These are phyloP conservation scores for Penicillium paxilli DNA, from an alignment of 495 filamentous ascomycete species.

Conservation along the genomic window DNA sequence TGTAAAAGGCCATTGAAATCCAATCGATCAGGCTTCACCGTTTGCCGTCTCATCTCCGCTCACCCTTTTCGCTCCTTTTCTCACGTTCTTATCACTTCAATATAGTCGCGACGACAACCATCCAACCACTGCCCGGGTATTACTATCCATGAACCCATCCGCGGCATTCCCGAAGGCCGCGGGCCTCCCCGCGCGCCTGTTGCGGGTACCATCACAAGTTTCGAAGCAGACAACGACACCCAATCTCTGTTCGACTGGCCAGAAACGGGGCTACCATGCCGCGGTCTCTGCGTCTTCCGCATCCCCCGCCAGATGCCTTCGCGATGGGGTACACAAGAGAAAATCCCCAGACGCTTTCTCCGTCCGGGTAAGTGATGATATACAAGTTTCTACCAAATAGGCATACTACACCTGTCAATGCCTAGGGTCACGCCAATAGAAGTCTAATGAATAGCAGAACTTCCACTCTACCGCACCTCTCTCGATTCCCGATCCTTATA, in stretches of 20 bases:
- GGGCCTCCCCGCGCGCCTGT: conserved; percentile 44
- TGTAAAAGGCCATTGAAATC: conserved; percentile 8
- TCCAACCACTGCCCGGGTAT: conserved; percentile 18
- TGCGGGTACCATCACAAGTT: conserved; percentile 41
- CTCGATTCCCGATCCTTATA: conserved; percentile 78
- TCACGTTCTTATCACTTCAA: background rate
- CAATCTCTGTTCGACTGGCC: conserved; percentile 20
- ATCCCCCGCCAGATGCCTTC: conserved; percentile 24
- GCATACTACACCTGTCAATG: background rate
- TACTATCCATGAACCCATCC: conserved; percentile 41
- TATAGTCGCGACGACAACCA: conserved; percentile 3
- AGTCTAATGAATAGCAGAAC: conserved; percentile 42
- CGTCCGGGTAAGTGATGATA: conserved; percentile 31
- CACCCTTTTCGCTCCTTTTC: background rate
- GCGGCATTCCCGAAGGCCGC: conserved; percentile 47
- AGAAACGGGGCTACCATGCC: conserved; percentile 33
- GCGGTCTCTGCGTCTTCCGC: conserved; percentile 17
- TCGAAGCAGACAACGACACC: conserved; percentile 29
- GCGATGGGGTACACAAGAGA: conserved; percentile 24
- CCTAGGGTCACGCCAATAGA: no score
- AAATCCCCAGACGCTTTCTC: conserved; percentile 16
- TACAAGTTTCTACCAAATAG: background rate
- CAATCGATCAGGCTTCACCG: conserved; percentile 10
- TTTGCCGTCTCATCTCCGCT: conserved; percentile 10
- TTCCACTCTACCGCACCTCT: conserved; percentile 73